phyloP scores from a whole-genome alignment of 352 stramenopile genomes.

The Phytophthora idaei region DNA sequence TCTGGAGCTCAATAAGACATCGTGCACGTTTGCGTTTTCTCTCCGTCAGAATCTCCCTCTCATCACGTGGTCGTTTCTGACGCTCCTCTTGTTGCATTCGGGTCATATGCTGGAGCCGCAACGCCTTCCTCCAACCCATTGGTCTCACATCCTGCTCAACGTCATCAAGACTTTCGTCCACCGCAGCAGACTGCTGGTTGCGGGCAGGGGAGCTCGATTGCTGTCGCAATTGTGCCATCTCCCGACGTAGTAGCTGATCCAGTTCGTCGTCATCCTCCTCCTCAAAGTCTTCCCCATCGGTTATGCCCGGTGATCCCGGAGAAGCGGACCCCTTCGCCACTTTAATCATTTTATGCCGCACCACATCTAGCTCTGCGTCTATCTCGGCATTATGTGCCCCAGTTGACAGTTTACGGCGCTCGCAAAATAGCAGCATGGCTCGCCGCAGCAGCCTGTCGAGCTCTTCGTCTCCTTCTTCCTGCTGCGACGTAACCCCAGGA shows the following conservation, averaged over 20 bases:
- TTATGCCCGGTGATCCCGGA: constrained; percentile 1
- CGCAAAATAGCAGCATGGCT: constrained; percentile 9
- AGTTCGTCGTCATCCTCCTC: constrained; percentile 12
- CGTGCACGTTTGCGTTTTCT: constrained; percentile 10
- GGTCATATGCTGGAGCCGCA: constrained; percentile 10
- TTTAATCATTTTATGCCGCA: constrained; percentile 3
- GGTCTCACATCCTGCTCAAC: background rate
- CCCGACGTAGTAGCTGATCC: constrained; percentile 5
- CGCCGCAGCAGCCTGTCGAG: constrained; percentile 4
- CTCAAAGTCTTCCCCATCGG: constrained; percentile 1
- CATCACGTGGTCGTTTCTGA: background rate
- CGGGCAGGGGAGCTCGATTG: background rate
- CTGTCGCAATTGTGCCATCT: constrained; percentile 1
- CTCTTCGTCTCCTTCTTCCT: constrained; percentile 10
- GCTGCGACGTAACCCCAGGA: background rate
- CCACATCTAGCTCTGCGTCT: constrained; percentile 5
- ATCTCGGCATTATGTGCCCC: background rate
- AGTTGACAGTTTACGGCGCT: background rate
- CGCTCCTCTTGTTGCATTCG: background rate
- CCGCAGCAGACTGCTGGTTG: background rate
- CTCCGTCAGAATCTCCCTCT: background rate
- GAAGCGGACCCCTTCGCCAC: background rate
- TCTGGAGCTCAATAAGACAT: constrained; percentile 12
- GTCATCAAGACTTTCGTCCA: background rate
- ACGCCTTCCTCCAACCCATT: constrained; percentile 6